Base-by-base conservation (phyloP, 2,329 filamentous ascomycete species). In the Stachybotrys echinatus region DNA sequence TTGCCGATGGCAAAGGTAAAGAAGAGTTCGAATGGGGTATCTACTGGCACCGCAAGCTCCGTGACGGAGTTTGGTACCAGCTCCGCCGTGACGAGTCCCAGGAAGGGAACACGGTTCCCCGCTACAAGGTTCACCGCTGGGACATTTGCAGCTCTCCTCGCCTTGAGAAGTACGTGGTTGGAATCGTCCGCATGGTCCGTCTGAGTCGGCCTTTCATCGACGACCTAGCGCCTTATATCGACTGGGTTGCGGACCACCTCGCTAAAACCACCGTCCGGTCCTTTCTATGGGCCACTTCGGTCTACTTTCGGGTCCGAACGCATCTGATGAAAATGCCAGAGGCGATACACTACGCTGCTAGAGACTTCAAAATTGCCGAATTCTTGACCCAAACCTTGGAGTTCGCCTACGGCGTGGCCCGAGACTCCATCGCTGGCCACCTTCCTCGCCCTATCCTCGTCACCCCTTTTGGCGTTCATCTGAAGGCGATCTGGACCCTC, bases 1-100 rank as follows among this genome's bases (percentile, higher is more conserved):
- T 54, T n/a, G 43, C 58, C 6, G 43, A 56, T 27, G 54, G 56
- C 20, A 47, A 52, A 19, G 58, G 50, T 5, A 53, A 52, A 6
- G 61, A 65, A 38, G 61, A 68, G 42, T 69, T 70, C 44, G 56
- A 59, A 54, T 69, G 66, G 67, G 66, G 65, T n/a, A 49, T 70
- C 44, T 70, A 69, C 54, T 65, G 59, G 52, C 62, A 69, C 47
- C 60, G 60, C 37, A 50, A 48, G 40, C 51, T 54, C 20, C 52
- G 53, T 21, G 52, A 61, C 27, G 60, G 65, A 20, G 61, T 58
- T 8, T 62, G 60, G 61, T 65, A 65, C 50, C 55, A 48, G 23
- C 55, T 55, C 47, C 50, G 48, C 37, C 38, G 47, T 47, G 44
- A 34, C 27, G 27, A 14, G 10, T 34, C 14, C 27, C 27, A 34